phyloP scores from a whole-genome alignment of 352 stramenopile genomes.

The Pseudoperonospora humuli region DNA sequence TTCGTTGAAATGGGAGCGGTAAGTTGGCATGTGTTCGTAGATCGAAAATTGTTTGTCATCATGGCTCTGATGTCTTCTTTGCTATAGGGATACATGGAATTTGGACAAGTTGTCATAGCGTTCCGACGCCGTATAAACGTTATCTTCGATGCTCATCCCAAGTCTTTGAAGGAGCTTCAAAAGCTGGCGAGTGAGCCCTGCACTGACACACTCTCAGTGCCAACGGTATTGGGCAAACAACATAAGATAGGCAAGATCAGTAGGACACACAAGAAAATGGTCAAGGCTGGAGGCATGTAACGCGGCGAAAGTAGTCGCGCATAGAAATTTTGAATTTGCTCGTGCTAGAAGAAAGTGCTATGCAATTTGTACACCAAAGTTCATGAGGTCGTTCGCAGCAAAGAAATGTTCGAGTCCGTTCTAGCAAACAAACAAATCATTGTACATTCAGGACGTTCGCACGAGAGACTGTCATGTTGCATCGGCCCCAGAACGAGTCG shows the following conservation, averaged over 20 bases:
- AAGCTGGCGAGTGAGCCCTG: conserved; percentile 60
- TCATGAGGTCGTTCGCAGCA: conserved; percentile 7
- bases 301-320: conserved; percentile 20
- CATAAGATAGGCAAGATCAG: conserved; percentile 33
- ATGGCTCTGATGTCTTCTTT: conserved; percentile 6
- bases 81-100: conserved; percentile 83
- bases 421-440: background rate
- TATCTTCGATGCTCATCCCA: conserved; percentile 67
- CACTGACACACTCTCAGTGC: conserved; percentile 43
- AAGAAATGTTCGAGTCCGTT: conserved; percentile 6
- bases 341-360: conserved; percentile 28
- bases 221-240: conserved; percentile 27
- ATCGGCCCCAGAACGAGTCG: background rate
- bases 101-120: conserved; percentile 67
- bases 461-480: background rate
- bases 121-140: conserved; percentile 57
- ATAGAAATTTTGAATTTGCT: conserved; percentile 36
- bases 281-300: conserved; percentile 24
- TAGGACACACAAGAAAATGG: conserved; percentile 28
- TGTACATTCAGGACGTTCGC: background rate
- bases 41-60: background rate
- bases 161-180: conserved; percentile 51
- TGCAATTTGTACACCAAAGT: too few relatives aligned
- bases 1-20: conserved; percentile 86
- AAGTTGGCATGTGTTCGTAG: conserved; percentile 15